Percentiles rank a stretch among this genome's conserved stretches.
Conservation (phyloP, 495 filamentous ascomycete genomes). For the Trichodelitschia bisporula region DNA sequence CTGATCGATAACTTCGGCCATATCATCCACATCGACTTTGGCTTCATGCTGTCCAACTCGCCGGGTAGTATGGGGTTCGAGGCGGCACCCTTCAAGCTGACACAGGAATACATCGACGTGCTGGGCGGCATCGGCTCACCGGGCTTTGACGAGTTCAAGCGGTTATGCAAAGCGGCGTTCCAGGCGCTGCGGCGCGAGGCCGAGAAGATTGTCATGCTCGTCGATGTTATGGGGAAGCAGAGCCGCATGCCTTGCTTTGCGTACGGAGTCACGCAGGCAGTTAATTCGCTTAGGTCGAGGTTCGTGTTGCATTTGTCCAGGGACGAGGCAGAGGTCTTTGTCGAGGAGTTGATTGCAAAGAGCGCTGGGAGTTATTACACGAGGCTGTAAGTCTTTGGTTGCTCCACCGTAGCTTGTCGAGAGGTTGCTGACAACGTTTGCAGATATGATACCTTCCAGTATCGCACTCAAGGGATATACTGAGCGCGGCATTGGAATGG, state of each 20-base stretch:
- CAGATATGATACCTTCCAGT: conserved; percentile 61
- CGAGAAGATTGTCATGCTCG: conserved; percentile 46
- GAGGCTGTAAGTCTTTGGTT: conserved; percentile 27
- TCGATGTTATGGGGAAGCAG: conserved; percentile 51
- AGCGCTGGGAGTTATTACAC: conserved; percentile 55
- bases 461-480: conserved; percentile 58
- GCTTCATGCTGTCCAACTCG: conserved; percentile 62
- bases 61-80: conserved; percentile 55
- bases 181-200: conserved; percentile 45
- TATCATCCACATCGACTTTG: conserved; percentile 64
- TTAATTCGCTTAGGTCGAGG: conserved; percentile 32
- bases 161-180: conserved; percentile 48
- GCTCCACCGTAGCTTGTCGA: neutral
- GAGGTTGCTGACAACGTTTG: conserved; percentile 3
- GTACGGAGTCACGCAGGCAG: conserved; percentile 33
- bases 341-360: conserved; percentile 49
- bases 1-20: conserved; percentile 57
- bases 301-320: conserved; percentile 52
- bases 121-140: conserved; percentile 37
- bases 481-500: too few species aligned
- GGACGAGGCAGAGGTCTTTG: conserved; percentile 46
- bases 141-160: conserved; percentile 41
- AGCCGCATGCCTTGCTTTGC: conserved; percentile 57
- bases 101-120: conserved; percentile 53
- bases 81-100: conserved; percentile 57